Evolutionary conservation across 2,329 filamentous ascomycete species (phyloP), one percentile per base, ranked within the genome.

Genomic region (Alternaria ventricosa): DNA sequence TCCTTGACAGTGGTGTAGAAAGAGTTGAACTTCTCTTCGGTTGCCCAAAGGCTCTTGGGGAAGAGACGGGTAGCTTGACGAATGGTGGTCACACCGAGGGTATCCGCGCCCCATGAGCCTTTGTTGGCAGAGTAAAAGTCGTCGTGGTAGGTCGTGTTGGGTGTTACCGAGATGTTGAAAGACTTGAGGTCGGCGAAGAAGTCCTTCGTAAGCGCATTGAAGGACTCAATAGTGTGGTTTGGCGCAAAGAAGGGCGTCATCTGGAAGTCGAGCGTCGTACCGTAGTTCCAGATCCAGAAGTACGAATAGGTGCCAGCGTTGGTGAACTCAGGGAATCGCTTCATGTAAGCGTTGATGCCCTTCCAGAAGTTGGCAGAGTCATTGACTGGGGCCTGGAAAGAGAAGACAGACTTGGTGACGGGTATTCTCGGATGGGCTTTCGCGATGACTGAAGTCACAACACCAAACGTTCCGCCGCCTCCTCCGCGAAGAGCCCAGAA

Each of bases 11-110:
- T 66, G 53, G 62, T 65, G 41, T 55, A 69, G 20, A 72, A 66
- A 1, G 60, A 54, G 9, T 66, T 58, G 54, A 65, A 66, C 8
- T 67, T 70, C 7, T 57, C 67, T 3, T 57, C 49, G 27, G 64
- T 65, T 20, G 63, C 63, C 68, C 69, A 73, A 13, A 69, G 64
- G 4, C 58, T 65, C 15, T 66, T 66, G 12, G 70, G 70, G 43
- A 74, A 63, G 22, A 71, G 67, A 22, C 71, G 67, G 6, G 59
- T 61, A 20, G 59, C 59, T 57, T 61, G 59, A 23, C 59, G 59
- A 23, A 61, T 57, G 53, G 25, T 51, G 2, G 59, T 61, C n/a
- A 60, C 59, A 30, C 85, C 80, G 65, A 76, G 77, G 69, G 65
- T 75, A 71, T 66, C 60, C 13, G 64, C 61, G 28, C 68, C 70